These are phyloP conservation scores for Fomitopsis pulvina DNA, from an alignment of 768 basidiomycete species.

Conservation along the genomic window DNA sequence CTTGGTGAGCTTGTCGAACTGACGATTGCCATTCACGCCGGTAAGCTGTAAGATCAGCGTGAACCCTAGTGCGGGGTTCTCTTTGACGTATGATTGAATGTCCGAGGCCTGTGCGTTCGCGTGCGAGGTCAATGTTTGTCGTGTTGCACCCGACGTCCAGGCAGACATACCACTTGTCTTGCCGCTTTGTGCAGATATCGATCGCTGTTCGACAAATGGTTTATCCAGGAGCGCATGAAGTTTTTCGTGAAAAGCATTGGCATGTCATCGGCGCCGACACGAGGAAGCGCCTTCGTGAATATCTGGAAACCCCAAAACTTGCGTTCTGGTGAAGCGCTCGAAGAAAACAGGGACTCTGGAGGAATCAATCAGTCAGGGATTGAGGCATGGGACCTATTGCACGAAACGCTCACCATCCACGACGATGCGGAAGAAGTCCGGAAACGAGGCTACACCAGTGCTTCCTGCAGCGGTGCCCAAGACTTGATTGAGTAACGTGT, in stretches of 20 bases:
- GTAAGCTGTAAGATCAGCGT: conserved; percentile 81
- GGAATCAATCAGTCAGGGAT: background rate
- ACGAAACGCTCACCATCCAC: conserved; percentile 97
- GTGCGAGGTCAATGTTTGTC: conserved; percentile 1
- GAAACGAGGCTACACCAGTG: conserved; percentile 48
- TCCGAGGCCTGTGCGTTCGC: conserved; percentile 51
- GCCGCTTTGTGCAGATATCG: conserved; percentile 89
- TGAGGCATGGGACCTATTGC: too few species aligned
- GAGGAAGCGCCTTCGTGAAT: conserved; percentile 72
- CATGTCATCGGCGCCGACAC: conserved; percentile 56
- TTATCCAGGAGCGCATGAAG: conserved; percentile 96
- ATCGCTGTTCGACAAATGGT: conserved; percentile 85
- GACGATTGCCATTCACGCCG: conserved; percentile 72
- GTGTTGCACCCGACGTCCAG: background rate
- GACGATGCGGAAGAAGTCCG: conserved; percentile 85
- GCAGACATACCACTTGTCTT: conserved; percentile 59
- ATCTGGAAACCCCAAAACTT: conserved; percentile 97
- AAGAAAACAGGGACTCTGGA: conserved; percentile 83
- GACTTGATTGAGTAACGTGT: conserved; percentile 69
- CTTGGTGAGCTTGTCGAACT: conserved; percentile 88
- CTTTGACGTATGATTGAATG: conserved; percentile 68
- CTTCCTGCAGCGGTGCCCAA: conserved; percentile 45
- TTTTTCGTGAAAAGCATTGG: conserved; percentile 91
- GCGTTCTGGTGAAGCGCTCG: conserved; percentile 76
- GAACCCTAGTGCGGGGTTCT: conserved; percentile 76